Conservation (phyloP, 768 basidiomycete species). For the Daedaleopsis nitida region DNA sequence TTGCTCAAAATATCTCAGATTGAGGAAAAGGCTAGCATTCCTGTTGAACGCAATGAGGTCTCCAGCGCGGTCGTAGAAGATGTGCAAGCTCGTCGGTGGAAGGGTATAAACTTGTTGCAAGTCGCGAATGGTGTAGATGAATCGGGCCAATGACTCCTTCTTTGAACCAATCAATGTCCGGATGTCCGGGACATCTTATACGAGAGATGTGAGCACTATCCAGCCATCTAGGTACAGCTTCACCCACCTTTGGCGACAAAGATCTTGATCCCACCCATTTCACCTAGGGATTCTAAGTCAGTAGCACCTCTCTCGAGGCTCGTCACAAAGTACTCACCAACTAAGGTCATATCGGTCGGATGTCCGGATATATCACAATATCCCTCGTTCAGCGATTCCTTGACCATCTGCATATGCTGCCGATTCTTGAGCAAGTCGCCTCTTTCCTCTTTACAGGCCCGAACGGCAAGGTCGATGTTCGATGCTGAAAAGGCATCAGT, state of each 20-base stretch:
- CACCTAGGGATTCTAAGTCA: constrained; percentile 42
- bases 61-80: constrained; percentile 84
- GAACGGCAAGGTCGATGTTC: constrained; percentile 73
- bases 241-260: constrained; percentile 62
- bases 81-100: constrained; percentile 71
- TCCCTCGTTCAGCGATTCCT: constrained; percentile 75
- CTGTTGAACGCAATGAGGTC: constrained; percentile 93
- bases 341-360: constrained; percentile 56
- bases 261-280: constrained; percentile 62
- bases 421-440: constrained; percentile 62
- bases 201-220: no score
- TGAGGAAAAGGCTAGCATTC: constrained; percentile 84
- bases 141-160: constrained; percentile 63
- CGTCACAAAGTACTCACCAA: constrained; percentile 44
- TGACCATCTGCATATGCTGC: constrained; percentile 69
- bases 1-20: constrained; percentile 79
- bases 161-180: constrained; percentile 53
- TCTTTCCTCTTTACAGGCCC: constrained; percentile 71
- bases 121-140: constrained; percentile 68
- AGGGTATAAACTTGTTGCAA: constrained; percentile 75
- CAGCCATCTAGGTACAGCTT: no score
- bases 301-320: background rate
- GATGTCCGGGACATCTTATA: constrained; percentile 57
- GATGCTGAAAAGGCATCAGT: constrained; percentile 39
- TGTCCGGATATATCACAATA: constrained; percentile 81